Base-by-base conservation (phyloP, 768 basidiomycete genomes). In the Collybiopsis confluens region DNA sequence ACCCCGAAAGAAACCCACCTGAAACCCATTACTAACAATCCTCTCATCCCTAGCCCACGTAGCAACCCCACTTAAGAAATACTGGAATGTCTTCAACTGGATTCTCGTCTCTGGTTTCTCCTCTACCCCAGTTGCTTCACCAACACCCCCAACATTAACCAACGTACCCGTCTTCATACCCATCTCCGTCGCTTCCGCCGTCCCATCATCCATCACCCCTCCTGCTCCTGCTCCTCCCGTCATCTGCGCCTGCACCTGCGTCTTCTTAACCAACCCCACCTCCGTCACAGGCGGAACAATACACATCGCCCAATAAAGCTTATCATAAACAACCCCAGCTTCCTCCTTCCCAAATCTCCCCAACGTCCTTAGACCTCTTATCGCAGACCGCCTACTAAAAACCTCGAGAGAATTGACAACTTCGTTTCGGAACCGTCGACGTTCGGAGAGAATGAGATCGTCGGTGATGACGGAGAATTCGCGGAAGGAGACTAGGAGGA, bases 391-490 rank as follows among this genome's bases (percentile, higher is more conserved):
- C 67, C 94, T 98, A 16, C 93, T 86, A 70, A 98, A 99, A 2
- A 81, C 82, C 72, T 99, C 97, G 58, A 99, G 93, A 61, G 83
- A 90, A 64, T 91, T 84, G 36, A 97, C 84, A 56, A 99, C 89
- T 63, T 98, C 94, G 30, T 84, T 81, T 45, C 96, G 81, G 74
- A 90, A 92, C 45, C 86, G 82, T 57, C 82, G 81, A 21, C 97
- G 85, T 68, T 99, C 97, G 11, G 81, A 76, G 15, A 82, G 80
- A 61, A 99, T 98, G 16, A 89, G 88, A 9, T 98, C 97, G 61
- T 98, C 96, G 0, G 93, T 93, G 67, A 99, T 97, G 57, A 93
- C 80, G 3, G 92, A 88, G 67, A 99, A 98, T 66, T 99, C 97
- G 54, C 97, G 83, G 82, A 99, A 99, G 2, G 97, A 96, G 52